phyloP scores from a whole-genome alignment of 192 early-diverging fungal genomes.

The Entomortierella chlamydospora region DNA sequence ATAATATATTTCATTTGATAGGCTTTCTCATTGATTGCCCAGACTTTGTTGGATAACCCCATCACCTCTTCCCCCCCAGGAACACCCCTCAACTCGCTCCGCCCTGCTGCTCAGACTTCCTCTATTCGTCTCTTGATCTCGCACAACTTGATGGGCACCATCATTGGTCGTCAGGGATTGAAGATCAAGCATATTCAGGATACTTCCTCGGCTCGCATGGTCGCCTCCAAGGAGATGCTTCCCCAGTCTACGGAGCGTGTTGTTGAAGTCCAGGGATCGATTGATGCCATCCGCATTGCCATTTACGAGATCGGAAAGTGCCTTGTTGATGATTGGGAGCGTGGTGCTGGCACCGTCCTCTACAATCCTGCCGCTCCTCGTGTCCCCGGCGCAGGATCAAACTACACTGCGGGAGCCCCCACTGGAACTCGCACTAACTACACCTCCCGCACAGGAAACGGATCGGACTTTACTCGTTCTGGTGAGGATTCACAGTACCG shows the following conservation, averaged over 20 bases:
- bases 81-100: conserved; percentile 59
- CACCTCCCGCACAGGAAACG: conserved; percentile 69
- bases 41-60: conserved; percentile 82
- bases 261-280: conserved; percentile 87
- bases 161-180: conserved; percentile 94
- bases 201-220: conserved; percentile 84
- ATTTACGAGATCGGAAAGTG: conserved; percentile 87
- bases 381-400: conserved; percentile 49
- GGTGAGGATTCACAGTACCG: conserved; percentile 46
- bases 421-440: conserved; percentile 42
- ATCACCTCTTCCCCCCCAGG: conserved; percentile 66
- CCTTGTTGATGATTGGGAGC: conserved; percentile 87
- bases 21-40: conserved; percentile 89
- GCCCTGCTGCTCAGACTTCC: conserved; percentile 64
- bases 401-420: conserved; percentile 23
- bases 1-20: conserved; percentile 24
- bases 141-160: conserved; percentile 88
- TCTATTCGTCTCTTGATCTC: conserved; percentile 90
- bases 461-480: conserved; percentile 65
- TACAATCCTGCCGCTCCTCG: conserved; percentile 79
- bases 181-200: conserved; percentile 99
- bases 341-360: conserved; percentile 84
- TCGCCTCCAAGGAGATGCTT: conserved; percentile 91
- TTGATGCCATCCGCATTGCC: conserved; percentile 88
- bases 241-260: conserved; percentile 95